Base-by-base conservation (phyloP, 768 basidiomycete genomes). In the Sporobolomyces pararoseus region DNA sequence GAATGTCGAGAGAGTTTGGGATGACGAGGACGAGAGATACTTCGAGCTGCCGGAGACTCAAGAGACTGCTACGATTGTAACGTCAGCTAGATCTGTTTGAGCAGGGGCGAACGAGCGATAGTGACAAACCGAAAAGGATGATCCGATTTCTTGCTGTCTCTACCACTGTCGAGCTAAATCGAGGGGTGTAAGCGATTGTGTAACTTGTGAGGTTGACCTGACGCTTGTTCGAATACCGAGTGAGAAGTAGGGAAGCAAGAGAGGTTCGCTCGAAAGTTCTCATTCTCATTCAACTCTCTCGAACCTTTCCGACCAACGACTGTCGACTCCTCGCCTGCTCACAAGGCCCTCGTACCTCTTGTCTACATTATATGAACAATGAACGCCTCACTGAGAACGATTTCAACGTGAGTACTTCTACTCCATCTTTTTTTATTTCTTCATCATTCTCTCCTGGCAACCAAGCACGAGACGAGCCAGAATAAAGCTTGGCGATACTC, bases 281-380 rank as follows among this genome's bases (percentile, higher is more conserved):
- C 50, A 12, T 21, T 23, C 50, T 51, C 25, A 51, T 51, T 51
- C 50, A 27, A 27, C 50, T 10, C 23, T 25, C 17, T 17, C 4
- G n/a, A n/a, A n/a, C n/a, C n/a, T n/a, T n/a, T n/a, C n/a, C n/a
- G n/a, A 12, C 50, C 27, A 27, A 10, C 46, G 46, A 16, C 46
- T 42, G 17, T 42, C 39, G 39, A 42, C 39, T 42, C 17, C 9
- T 17, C 39, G 46, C 50, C 50, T 51, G 50, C 50, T 51, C 19
- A 12, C 7, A 25, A 25, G 50, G 50, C 50, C 5, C 25, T 27
- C 50, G 23, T 25, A 51, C 50, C 17, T 29, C n/a, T 51, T 29
- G 50, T 7, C 50, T 29, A 51, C 50, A 51, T 27, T 51, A 51
- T 51, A 51, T 51, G 50, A 51, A 51, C 50, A 5, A 51, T 51